phyloP scores from a whole-genome alignment of 331 rosid species.

The Rosa hybrid region DNA sequence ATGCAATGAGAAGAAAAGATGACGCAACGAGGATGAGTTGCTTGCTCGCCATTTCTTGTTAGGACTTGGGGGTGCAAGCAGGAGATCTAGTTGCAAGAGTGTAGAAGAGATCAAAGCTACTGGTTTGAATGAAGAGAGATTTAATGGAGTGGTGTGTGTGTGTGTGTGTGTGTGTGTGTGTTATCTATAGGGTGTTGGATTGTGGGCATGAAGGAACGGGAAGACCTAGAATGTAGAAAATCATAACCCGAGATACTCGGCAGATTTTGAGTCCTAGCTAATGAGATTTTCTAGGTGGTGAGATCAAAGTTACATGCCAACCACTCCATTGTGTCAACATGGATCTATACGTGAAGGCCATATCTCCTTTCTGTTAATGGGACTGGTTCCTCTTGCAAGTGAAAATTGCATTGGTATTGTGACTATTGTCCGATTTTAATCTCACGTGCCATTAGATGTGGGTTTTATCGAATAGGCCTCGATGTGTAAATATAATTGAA shows the following conservation, averaged over 20 bases:
- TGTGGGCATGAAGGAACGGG: background rate
- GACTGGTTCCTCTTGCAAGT: background rate
- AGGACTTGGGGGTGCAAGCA: background rate
- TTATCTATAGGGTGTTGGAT: constrained; percentile 24
- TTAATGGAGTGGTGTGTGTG: constrained; percentile 1
- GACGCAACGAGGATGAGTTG: constrained; percentile 37
- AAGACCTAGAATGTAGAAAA: no score
- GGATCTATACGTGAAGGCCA: background rate
- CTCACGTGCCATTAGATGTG: no score
- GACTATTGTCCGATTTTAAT: no score
- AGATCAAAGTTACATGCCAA: constrained; percentile 37
- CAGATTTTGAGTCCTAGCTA: background rate
- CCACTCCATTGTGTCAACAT: constrained; percentile 12
- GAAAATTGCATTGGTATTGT: background rate
- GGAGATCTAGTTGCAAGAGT: constrained; percentile 5
- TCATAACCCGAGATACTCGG: no score
- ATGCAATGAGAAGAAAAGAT: constrained; percentile 44
- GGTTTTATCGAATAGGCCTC: no score
- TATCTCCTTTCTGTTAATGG: background rate
- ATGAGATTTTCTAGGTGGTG: constrained; percentile 29
- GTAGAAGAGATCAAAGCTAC: constrained; percentile 17
- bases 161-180: no score
- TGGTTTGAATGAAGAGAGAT: constrained; percentile 15
- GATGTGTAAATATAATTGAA: no score
- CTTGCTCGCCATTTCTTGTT: constrained; percentile 53